A percentile compares a stretch with the other conserved stretches of the same genome.
Evolutionary conservation across 257 asterid genomes (phyloP).

Genomic region (Solanum sejunctum): DNA sequence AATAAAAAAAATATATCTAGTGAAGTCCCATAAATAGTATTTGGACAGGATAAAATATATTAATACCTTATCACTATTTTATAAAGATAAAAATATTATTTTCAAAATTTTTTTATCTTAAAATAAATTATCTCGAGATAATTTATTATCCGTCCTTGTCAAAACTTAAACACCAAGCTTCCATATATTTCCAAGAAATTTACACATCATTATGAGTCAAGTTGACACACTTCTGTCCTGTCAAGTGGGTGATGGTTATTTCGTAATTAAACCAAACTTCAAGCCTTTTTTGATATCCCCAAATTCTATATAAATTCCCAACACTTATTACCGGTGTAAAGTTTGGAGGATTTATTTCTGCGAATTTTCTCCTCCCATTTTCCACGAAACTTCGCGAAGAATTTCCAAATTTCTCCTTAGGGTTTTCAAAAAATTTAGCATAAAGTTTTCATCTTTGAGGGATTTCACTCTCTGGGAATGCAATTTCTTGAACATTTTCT

Average conservation of each 20-base stretch:
- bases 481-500: background rate
- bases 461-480: background rate
- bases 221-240: background rate
- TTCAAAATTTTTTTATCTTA: too few species aligned
- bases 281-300: background rate
- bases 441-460: background rate
- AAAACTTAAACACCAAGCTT: background rate
- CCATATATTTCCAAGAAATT: background rate
- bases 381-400: background rate
- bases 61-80: too few species aligned
- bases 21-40: accelerated
- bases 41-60: too few species aligned
- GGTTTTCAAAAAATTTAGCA: background rate
- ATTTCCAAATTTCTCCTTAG: background rate
- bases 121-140: too few species aligned
- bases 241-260: background rate
- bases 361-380: background rate
- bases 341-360: background rate
- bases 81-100: too few species aligned
- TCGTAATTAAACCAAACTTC: background rate
- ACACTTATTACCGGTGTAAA: background rate
- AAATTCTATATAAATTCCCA: background rate
- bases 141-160: too few species aligned
- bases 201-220: background rate
- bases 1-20: too few species aligned